phyloP scores from a whole-genome alignment of 2,329 filamentous ascomycete species.

The Pseudogymnoascus sp. region DNA sequence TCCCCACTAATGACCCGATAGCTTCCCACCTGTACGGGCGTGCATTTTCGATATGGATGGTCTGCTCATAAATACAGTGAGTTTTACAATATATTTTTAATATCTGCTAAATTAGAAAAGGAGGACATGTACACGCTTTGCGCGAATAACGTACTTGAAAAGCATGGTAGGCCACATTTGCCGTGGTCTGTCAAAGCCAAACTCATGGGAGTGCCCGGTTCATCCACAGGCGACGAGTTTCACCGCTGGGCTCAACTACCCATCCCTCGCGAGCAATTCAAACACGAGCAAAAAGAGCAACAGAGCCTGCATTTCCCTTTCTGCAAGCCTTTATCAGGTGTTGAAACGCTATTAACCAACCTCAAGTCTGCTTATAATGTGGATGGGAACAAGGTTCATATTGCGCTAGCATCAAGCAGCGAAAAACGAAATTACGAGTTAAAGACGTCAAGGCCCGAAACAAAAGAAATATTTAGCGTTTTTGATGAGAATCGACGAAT shows the following conservation, averaged over 20 bases:
- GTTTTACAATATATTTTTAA: neutral
- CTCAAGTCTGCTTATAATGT: conserved; percentile 32
- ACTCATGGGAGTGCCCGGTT: conserved; percentile 38
- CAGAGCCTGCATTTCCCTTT: conserved; percentile 66
- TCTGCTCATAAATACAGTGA: conserved; percentile 75
- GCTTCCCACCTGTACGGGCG: conserved; percentile 73
- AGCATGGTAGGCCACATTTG: conserved; percentile 65
- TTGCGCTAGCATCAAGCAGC: conserved; percentile 75
- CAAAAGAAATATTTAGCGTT: conserved; percentile 46
- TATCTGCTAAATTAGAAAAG: conserved; percentile 33
- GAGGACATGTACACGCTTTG: conserved; percentile 76
- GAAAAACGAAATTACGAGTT: conserved; percentile 1
- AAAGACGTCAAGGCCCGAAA: neutral
- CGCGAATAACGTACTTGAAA: conserved; percentile 72
- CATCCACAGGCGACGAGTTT: conserved; percentile 50
- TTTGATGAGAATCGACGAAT: conserved; percentile 68
- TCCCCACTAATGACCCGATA: conserved; percentile 45
- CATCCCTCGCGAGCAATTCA: conserved; percentile 62
- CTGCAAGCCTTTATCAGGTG: conserved; percentile 69
- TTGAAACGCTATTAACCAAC: conserved; percentile 56
- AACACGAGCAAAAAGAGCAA: conserved; percentile 48
- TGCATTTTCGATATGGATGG: conserved; percentile 99
- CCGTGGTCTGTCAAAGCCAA: conserved; percentile 93
- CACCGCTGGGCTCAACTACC: conserved; percentile 81
- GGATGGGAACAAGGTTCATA: conserved; percentile 36